These are phyloP conservation scores for Kuraishia borneana DNA, from an alignment of 805 yeast species.

Conservation along the genomic window DNA sequence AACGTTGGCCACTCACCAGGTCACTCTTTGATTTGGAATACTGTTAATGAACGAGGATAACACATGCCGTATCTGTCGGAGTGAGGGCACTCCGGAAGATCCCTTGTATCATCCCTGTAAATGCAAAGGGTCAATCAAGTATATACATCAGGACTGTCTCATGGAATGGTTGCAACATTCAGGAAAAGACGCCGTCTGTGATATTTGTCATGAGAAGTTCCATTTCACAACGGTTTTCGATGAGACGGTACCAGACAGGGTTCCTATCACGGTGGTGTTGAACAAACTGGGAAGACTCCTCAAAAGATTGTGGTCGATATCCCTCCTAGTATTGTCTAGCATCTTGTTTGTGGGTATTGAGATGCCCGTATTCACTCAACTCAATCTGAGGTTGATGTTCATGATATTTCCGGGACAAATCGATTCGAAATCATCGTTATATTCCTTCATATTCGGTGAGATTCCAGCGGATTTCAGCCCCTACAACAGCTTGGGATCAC, in stretches of 20 bases:
- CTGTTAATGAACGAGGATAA: conserved; percentile 21
- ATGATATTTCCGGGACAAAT: conserved; percentile 38
- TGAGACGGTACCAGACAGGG: conserved; percentile 32
- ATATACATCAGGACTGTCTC: conserved; percentile 87
- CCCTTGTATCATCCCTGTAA: conserved; percentile 88
- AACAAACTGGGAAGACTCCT: conserved; percentile 18
- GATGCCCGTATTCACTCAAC: conserved; percentile 47
- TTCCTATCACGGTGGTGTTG: conserved; percentile 44
- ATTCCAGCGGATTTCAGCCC: conserved; percentile 9
- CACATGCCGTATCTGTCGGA: conserved; percentile 87
- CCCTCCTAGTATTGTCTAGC: conserved; percentile 20
- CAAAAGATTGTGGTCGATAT: conserved; percentile 4
- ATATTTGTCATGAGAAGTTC: conserved; percentile 75
- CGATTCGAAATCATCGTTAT: conserved; percentile 40
- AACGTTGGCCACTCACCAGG: not conserved
- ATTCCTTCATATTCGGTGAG: conserved; percentile 26
- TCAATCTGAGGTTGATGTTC: conserved; percentile 30
- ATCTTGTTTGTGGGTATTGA: conserved; percentile 34
- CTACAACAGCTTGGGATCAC: not conserved
- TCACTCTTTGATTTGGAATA: not conserved
- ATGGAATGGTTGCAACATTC: conserved; percentile 78
- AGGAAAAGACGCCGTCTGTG: conserved; percentile 59
- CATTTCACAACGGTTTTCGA: conserved; percentile 31
- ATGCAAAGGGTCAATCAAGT: conserved; percentile 88
- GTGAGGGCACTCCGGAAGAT: conserved; percentile 69